A percentile compares a stretch with the other conserved stretches of the same genome.
Conservation (phyloP, 371 early-diverging fungal species). For the Syncephalis fuscata region DNA sequence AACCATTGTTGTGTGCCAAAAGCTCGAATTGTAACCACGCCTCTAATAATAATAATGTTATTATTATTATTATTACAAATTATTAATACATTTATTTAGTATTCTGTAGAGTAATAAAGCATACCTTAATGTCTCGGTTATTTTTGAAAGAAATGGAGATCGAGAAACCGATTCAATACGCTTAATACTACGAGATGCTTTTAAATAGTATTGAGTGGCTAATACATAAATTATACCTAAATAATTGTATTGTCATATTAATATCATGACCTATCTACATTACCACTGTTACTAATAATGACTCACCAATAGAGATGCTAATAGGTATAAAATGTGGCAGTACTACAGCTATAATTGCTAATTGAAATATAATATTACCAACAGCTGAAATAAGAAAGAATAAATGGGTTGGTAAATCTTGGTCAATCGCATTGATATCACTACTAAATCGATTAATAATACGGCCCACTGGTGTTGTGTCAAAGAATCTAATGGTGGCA, state of each 20-base stretch:
- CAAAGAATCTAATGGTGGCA: conserved; percentile 66
- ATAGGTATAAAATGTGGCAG: conserved; percentile 39
- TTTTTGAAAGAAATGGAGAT: conserved; percentile 66
- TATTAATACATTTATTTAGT: no score
- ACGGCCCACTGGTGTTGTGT: conserved; percentile 74
- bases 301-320: conserved; percentile 4
- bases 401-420: conserved; percentile 24
- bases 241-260: conserved; percentile 1
- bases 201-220: conserved; percentile 41
- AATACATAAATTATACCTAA: conserved; percentile 21
- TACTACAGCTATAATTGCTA: conserved; percentile 30
- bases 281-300: no score
- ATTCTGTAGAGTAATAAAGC: no score
- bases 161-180: conserved; percentile 59
- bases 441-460: conserved; percentile 61
- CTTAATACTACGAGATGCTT: conserved; percentile 55
- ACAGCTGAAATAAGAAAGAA: conserved; percentile 29
- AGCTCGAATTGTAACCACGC: conserved; percentile 61
- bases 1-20: conserved; percentile 45
- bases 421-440: conserved; percentile 62
- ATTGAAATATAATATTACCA: conserved; percentile 28
- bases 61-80: no score
- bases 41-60: conserved; percentile 9
- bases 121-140: conserved; percentile 46
- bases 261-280: no score